Evolutionary conservation across 805 yeast species (phyloP).

Genomic region (Candida nanaspora): DNA sequence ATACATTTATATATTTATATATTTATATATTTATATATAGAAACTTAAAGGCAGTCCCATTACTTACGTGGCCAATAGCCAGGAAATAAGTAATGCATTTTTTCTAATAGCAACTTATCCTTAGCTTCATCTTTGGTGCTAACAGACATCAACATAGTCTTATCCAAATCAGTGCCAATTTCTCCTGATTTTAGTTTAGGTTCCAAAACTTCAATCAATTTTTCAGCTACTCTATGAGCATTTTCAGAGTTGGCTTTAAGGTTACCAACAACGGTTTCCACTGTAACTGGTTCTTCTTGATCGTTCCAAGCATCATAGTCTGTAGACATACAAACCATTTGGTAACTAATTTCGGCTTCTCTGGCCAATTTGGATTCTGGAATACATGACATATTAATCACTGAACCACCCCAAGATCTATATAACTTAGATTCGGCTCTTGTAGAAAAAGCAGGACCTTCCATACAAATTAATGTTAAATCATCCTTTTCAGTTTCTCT

Average conservation of each 20-base stretch:
- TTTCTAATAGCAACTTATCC: conserved; percentile 62
- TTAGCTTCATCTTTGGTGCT: conserved; percentile 72
- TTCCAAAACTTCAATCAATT: conserved; percentile 61
- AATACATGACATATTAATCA: conserved; percentile 92
- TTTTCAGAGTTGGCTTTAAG: conserved; percentile 80
- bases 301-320: conserved; percentile 99
- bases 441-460: conserved; percentile 96
- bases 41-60: neutral
- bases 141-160: conserved; percentile 74
- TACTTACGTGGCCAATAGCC: conserved; percentile 64
- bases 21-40: neutral
- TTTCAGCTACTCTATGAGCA: conserved; percentile 72
- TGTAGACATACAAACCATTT: conserved; percentile 98
- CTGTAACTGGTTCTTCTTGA: conserved; percentile 92
- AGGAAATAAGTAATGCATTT: conserved; percentile 84
- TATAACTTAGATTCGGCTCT: conserved; percentile 92
- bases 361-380: conserved; percentile 98
- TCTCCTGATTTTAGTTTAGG: conserved; percentile 49
- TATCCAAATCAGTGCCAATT: conserved; percentile 65
- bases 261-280: conserved; percentile 93
- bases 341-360: conserved; percentile 95
- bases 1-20: no score
- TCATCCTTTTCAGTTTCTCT: conserved; percentile 61
- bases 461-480: conserved; percentile 90
- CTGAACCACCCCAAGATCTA: conserved; percentile 83